Conservation (phyloP, 352 stramenopile species). For the Globisporangium spiculum region DNA sequence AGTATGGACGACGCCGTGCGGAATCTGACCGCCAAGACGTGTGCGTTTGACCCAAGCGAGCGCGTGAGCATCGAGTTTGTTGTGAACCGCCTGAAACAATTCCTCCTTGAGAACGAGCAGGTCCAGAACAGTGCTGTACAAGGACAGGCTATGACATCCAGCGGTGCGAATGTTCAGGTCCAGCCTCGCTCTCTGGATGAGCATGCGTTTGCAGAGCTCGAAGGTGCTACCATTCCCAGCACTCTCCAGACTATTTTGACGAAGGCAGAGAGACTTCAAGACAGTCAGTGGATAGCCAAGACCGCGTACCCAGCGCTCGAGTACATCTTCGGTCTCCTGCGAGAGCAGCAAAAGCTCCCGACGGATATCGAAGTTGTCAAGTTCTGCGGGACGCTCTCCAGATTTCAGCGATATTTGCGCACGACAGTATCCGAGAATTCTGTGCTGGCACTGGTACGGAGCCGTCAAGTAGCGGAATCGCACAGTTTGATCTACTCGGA, state of each 20-base stretch:
- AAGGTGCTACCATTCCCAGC: neutral
- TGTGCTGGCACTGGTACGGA: neutral
- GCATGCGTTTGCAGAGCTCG: neutral
- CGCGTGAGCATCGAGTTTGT: neutral
- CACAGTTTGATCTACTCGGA: neutral
- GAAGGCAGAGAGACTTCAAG: neutral
- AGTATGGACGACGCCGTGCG: conserved; percentile 40
- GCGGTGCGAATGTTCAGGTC: neutral
- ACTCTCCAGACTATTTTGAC: neutral
- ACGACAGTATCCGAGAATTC: neutral
- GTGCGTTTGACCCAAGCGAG: conserved; percentile 32
- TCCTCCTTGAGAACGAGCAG: neutral
- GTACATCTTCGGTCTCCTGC: neutral
- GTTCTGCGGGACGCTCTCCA: neutral
- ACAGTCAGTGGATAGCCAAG: neutral
- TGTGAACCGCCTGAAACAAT: neutral
- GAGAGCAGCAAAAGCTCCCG: neutral
- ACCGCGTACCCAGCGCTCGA: neutral
- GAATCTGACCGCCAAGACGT: conserved; percentile 56
- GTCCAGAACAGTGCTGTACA: neutral
- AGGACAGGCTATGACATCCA: neutral
- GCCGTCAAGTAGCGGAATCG: neutral
- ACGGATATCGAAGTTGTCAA: neutral
- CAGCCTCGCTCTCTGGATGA: neutral
- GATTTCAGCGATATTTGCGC: neutral